Percentiles rank a stretch among this genome's conserved stretches.
Evolutionary conservation across 2,329 filamentous ascomycete genomes (phyloP).

Genomic region (Fusarium sp.): DNA sequence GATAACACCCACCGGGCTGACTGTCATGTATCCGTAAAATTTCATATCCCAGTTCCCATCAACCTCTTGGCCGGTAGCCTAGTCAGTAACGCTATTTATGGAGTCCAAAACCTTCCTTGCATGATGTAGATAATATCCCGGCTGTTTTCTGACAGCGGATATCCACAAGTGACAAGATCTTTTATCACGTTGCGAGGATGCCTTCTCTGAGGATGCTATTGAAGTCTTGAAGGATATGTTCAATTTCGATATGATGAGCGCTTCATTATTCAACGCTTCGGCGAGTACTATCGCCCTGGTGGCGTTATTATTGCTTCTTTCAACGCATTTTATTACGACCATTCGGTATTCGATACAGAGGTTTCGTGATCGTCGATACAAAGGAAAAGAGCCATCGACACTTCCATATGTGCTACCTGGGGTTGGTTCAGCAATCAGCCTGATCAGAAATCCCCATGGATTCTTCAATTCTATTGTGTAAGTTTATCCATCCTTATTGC

Average conservation of each 20-base stretch:
- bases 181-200: slow-evolving; percentile 7
- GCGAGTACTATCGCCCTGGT: slow-evolving; percentile 5
- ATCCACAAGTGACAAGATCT: not conserved
- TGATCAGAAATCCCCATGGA: slow-evolving; percentile 42
- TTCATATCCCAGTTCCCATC: not conserved
- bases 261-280: not conserved
- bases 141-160: not conserved
- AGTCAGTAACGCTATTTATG: slow-evolving; percentile 9
- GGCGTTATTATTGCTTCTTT: slow-evolving; percentile 27
- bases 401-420: slow-evolving; percentile 36
- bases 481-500: not conserved
- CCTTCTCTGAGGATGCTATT: slow-evolving; percentile 16
- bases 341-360: slow-evolving; percentile 36
- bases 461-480: slow-evolving; percentile 40
- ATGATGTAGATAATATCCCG: slow-evolving; percentile 8
- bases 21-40: not conserved
- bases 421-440: slow-evolving; percentile 34
- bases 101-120: slow-evolving; percentile 8
- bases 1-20: slow-evolving; percentile 3
- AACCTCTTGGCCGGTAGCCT: slow-evolving; percentile 1
- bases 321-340: slow-evolving; percentile 36
- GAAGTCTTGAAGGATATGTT: slow-evolving; percentile 20
- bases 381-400: slow-evolving; percentile 39
- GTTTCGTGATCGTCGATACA: slow-evolving; percentile 27
- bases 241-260: slow-evolving; percentile 15